Conservation (phyloP, 257 asterid species). For the Linderniella brevidens region DNA sequence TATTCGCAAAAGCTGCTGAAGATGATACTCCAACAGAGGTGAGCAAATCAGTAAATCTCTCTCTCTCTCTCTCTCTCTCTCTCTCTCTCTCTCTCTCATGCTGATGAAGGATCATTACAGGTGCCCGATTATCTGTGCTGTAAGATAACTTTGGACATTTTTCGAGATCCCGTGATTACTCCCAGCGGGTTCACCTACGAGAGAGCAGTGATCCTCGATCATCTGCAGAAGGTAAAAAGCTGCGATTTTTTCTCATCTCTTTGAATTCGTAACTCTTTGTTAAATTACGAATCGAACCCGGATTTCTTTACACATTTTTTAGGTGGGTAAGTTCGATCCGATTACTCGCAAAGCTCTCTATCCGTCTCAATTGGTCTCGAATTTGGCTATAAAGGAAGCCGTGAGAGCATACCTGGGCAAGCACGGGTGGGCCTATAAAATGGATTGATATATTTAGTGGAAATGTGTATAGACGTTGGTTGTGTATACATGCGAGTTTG, state of each 20-base stretch:
- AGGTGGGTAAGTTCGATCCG: constrained; percentile 91
- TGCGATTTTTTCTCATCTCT: too few species aligned
- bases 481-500: neutral
- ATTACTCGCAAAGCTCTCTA: constrained; percentile 53
- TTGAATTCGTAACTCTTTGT: too few species aligned
- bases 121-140: constrained; percentile 84
- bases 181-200: constrained; percentile 92
- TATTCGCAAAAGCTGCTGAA: constrained; percentile 53
- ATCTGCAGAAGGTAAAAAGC: constrained; percentile 44
- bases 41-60: constrained; percentile 4
- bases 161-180: constrained; percentile 84
- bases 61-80: neutral
- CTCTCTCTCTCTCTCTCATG: neutral
- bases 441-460: constrained; percentile 17
- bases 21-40: constrained; percentile 64
- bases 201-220: constrained; percentile 71
- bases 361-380: constrained; percentile 55
- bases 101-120: constrained; percentile 20
- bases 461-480: neutral
- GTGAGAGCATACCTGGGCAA: constrained; percentile 49
- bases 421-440: constrained; percentile 84
- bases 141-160: constrained; percentile 62
- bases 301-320: neutral
- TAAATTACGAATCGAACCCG: neutral
- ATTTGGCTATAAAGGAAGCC: constrained; percentile 89